phyloP scores from a whole-genome alignment of 2,329 filamentous ascomycete genomes.

The Cercospora berteroae region DNA sequence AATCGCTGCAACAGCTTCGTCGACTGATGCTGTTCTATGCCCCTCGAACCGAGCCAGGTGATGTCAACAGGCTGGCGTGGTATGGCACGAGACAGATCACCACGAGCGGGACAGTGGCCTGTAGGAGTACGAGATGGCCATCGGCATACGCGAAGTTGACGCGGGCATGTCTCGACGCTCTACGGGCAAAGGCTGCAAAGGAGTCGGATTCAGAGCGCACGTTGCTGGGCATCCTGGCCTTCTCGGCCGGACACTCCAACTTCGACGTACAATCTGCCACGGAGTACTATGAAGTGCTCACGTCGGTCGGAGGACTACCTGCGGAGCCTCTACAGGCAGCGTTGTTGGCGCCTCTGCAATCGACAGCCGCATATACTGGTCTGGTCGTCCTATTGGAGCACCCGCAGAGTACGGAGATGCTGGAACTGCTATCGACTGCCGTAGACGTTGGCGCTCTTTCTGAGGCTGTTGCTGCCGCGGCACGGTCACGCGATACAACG shows the following conservation, averaged over 20 bases:
- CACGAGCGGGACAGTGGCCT: constrained; percentile 27
- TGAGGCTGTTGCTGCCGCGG: constrained; percentile 19
- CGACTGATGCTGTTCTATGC: constrained; percentile 47
- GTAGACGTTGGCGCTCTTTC: constrained; percentile 28
- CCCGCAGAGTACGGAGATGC: constrained; percentile 31
- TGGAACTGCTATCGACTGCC: constrained; percentile 27
- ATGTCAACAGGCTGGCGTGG: constrained; percentile 42
- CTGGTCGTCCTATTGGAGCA: constrained; percentile 31
- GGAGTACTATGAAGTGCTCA: constrained; percentile 36
- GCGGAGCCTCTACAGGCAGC: constrained; percentile 32
- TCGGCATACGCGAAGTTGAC: constrained; percentile 44
- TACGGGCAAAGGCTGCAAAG: constrained; percentile 22
- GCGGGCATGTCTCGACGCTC: constrained; percentile 36
- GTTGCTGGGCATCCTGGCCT: constrained; percentile 32
- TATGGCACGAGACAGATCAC: constrained; percentile 42
- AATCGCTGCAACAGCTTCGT: constrained; percentile 43
- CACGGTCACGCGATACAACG: constrained; percentile 1
- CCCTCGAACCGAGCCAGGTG: constrained; percentile 37
- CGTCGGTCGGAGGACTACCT: constrained; percentile 22
- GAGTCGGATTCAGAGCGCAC: constrained; percentile 26
- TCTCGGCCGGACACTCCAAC: constrained; percentile 39
- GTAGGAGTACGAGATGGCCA: constrained; percentile 40
- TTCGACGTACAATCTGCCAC: constrained; percentile 28
- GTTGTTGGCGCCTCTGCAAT: constrained; percentile 35
- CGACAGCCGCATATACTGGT: constrained; percentile 29